Evolutionary conservation across 129 eudicot genomes (phyloP), one percentile per base, ranked within the genome.

Genomic region (Pseudognaphalium luteoalbum): DNA sequence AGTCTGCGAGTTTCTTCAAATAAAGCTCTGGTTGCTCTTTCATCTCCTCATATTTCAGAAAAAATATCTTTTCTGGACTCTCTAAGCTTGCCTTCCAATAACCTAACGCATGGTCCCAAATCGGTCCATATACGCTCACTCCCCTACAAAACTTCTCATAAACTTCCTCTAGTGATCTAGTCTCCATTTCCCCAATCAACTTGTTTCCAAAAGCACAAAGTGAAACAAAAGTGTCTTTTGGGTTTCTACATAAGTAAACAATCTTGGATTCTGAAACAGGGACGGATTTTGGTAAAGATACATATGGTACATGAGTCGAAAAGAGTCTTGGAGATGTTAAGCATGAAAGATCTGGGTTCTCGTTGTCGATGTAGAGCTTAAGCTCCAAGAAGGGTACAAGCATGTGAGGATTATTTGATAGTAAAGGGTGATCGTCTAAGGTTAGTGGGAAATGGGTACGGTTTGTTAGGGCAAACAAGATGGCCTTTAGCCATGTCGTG

Each of bases 41-140:
- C 78, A 88, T 44, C 4, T 83, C 92, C 78, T 88, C 92, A 17
- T 68, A 88, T 81, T 83, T 87, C 58, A 85, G 25, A 54, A 87
- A 84, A 44, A 87, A 29, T 39, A 85, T 83, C 56, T 76, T 82
- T 2, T 70, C 15, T 2, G 87, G 85, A 28, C 44, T 70, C 41
- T 63, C 25, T 51, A 72, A 34, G 42, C 80, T 75, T 19, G 66
- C 78, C 11, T 80, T 34, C 37, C 37, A 34, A 34, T 34, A 34
- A 34, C 6, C 37, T 34, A 34, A 4, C 37, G 4, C 37, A 34
- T 34, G 37, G 4, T 34, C 37, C 37, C 37, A 34, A 34, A 34
- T 3, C 6, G 37, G 37, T 34, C 66, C 85, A 65, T n/a, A n/a
- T n/a, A n/a, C 7, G 41, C 64, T 65, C 10, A 51, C 69, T 32